Evolutionary conservation across 164 flowering plant species (phyloP).

Genomic region (Macadamia tetraphylla): DNA sequence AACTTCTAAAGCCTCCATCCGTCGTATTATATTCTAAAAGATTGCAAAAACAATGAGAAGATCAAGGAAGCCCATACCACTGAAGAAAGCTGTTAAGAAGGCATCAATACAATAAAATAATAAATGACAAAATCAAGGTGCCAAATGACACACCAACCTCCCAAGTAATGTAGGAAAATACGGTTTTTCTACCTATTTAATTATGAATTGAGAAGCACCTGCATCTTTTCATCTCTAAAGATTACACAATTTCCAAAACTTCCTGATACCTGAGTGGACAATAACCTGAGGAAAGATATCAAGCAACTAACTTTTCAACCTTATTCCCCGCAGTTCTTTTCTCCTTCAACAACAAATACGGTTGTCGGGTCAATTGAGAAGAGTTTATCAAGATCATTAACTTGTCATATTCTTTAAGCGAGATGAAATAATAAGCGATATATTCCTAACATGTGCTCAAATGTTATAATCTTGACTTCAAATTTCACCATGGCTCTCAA

Average conservation of each 20-base stretch:
- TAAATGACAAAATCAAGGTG: too few relatives aligned
- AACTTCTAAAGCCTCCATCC: too few relatives aligned
- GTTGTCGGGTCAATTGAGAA: slow-evolving; percentile 35
- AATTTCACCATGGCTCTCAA: slow-evolving; percentile 59
- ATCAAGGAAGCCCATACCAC: too few relatives aligned
- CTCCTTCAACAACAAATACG: slow-evolving; percentile 72
- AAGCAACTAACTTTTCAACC: slow-evolving; percentile 80
- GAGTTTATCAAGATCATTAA: slow-evolving; percentile 12
- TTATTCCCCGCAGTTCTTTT: slow-evolving; percentile 55
- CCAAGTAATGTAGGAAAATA: too few relatives aligned
- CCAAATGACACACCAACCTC: too few relatives aligned
- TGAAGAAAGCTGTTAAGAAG: too few relatives aligned
- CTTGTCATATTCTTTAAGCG: background rate
- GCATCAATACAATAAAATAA: too few relatives aligned
- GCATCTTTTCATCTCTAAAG: too few relatives aligned
- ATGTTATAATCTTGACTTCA: slow-evolving; percentile 56
- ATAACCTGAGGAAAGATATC: slow-evolving; percentile 66
- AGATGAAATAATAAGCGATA: slow-evolving; percentile 1
- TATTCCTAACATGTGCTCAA: slow-evolving; percentile 65
- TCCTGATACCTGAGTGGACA: slow-evolving; percentile 60
- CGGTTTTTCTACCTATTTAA: background rate
- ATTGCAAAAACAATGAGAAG: too few relatives aligned
- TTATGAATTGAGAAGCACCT: too few relatives aligned
- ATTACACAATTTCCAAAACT: background rate
- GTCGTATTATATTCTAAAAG: too few relatives aligned